Percentiles rank a stretch among this genome's conserved stretches.
Evolutionary conservation across 352 stramenopile species (phyloP).

Genomic region (Globisporangium mamillatum): DNA sequence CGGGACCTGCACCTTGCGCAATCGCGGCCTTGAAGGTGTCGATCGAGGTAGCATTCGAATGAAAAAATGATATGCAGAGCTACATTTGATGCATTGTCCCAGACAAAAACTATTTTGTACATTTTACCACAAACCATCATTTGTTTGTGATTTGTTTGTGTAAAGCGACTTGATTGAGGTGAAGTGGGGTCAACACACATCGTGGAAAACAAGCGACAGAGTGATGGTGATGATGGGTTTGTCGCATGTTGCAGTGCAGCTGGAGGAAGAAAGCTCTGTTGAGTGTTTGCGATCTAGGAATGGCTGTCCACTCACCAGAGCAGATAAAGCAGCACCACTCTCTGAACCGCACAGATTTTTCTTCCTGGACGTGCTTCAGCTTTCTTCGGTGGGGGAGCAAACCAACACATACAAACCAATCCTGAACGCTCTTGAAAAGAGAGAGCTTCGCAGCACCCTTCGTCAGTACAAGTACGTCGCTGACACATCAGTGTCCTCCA

Average conservation of each 20-base stretch:
- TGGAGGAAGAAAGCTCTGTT: neutral
- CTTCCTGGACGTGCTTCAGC: neutral
- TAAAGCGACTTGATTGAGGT: neutral
- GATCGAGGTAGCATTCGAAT: neutral
- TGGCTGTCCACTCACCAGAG: neutral
- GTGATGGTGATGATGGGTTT: neutral
- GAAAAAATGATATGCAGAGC: too few species aligned
- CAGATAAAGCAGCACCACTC: neutral
- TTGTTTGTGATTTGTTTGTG: too few species aligned
- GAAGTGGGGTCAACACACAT: neutral
- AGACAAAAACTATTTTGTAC: too few species aligned
- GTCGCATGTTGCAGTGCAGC: neutral
- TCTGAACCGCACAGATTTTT: neutral
- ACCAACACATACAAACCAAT: neutral
- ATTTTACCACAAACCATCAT: too few species aligned
- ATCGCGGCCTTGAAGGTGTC: neutral
- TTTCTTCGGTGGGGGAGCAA: neutral
- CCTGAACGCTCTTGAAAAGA: too few species aligned
- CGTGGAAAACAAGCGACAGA: neutral
- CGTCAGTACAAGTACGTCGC: neutral
- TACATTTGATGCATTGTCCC: too few species aligned
- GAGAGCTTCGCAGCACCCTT: neutral
- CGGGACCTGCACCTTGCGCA: neutral
- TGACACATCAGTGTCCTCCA: neutral
- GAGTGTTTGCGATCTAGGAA: neutral